Percentiles rank a stretch among this genome's conserved stretches.
Conservation (phyloP, 1,284 basidiomycete species). For the Heterobasidion occidentale region DNA sequence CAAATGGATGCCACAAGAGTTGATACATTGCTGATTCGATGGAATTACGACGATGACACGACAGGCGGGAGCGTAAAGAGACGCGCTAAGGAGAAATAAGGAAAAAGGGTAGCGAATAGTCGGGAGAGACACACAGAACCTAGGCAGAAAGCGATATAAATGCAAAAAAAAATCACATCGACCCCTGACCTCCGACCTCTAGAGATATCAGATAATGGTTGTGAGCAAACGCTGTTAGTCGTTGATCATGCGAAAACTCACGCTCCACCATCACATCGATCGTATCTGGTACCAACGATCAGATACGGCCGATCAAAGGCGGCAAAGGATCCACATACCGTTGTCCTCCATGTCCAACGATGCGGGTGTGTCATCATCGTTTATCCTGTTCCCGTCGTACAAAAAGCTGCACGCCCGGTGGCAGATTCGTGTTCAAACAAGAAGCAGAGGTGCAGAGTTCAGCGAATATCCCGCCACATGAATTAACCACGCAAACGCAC, state of each 20-base stretch:
- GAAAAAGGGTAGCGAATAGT: neutral
- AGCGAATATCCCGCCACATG: neutral
- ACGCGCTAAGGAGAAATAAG: neutral
- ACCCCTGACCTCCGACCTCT: neutral
- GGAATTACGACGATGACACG: neutral
- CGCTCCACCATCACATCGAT: constrained; percentile 93
- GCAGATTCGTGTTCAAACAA: neutral
- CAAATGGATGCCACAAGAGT: neutral
- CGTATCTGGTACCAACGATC: constrained; percentile 42
- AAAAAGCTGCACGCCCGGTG: constrained; percentile 51
- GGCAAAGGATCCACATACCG: constrained; percentile 32
- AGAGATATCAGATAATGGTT: neutral
- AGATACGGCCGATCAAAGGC: neutral
- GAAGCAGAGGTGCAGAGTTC: neutral
- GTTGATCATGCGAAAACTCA: constrained; percentile 34
- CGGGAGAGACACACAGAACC: neutral
- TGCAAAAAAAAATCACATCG: neutral
- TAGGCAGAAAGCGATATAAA: neutral
- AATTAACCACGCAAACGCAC: constrained; percentile 37
- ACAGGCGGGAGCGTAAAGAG: neutral
- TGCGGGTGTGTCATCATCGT: constrained; percentile 79
- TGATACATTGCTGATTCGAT: neutral
- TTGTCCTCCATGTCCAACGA: constrained; percentile 84
- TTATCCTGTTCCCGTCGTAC: constrained; percentile 79
- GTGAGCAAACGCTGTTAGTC: neutral